Base-by-base conservation (phyloP, 2,329 filamentous ascomycete species). In the Diaporthe nobilis region DNA sequence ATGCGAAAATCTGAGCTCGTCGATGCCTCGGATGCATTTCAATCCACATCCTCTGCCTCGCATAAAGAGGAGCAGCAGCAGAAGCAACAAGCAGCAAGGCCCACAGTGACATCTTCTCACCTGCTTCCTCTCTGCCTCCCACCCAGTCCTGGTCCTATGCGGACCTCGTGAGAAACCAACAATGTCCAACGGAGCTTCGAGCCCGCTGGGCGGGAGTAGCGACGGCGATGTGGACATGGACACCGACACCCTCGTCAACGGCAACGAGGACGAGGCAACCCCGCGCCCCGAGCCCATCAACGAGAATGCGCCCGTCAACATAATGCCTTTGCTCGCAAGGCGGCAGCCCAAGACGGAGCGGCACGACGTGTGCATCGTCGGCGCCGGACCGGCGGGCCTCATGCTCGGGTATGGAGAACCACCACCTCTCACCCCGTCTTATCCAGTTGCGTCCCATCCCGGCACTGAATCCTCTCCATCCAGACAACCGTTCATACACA, bases 341-440 rank as follows among this genome's bases (percentile, higher is more conserved):
- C 84, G 85, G 75, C 86, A 85, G 71, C 84, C 87, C 77, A 82
- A 85, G 17, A 83, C 86, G 13, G 81, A 85, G 47, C 83, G 84
- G 75, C 82, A 78, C 73, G 82, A 84, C 74, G 81, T 85, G 22
- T 83, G 88, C 78, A 85, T 91, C 71, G 87, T 91, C 73, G 89
- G 89, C 76, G 89, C 89, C 70, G 89, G 89, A 20, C 89, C 89
- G 3, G 88, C 89, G 20, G 89, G 89, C 75, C 84, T 91, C 75
- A 90, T 90, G 88, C 82, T 90, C 78, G 88, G 87, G 71, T 85
- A 86, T n/a, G 72, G 71, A 67, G 17, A 71, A 42, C 39, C 25
- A 31, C 15, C 49, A 65, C 51, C 9, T 12, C 60, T 22, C 17
- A 25, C 25, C 4, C 22, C 28, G 22, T 61, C 37, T 68, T 10